phyloP scores from a whole-genome alignment of 345 rosid genomes.

The Abelmoschus esculentus region DNA sequence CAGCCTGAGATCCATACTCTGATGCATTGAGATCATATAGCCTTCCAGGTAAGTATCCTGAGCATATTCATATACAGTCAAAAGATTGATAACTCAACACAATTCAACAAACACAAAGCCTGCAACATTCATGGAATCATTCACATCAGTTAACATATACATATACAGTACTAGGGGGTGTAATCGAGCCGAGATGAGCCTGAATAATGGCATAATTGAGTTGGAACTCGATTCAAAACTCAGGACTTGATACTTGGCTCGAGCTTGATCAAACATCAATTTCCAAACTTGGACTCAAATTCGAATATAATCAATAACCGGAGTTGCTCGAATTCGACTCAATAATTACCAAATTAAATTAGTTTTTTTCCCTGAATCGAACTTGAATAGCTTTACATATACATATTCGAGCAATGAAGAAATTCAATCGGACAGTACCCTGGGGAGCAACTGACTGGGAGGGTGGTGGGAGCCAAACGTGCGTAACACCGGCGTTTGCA shows the following conservation, averaged over 20 bases:
- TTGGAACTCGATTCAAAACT: too few species aligned
- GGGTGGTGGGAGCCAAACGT: conserved; percentile 92
- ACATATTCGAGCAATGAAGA: too few species aligned
- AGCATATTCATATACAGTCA: not conserved
- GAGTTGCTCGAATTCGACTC: too few species aligned
- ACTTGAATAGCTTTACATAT: too few species aligned
- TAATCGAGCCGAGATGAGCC: too few species aligned
- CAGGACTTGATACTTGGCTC: too few species aligned
- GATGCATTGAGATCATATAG: conserved; percentile 68
- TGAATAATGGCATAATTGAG: too few species aligned
- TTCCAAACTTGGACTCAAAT: too few species aligned
- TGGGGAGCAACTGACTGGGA: conserved; percentile 60
- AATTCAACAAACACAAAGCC: not conserved
- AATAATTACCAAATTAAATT: too few species aligned
- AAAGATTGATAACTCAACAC: not conserved
- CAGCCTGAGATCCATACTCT: conserved; percentile 53
- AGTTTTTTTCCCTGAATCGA: too few species aligned
- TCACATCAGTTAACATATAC: not conserved
- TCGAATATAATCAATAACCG: too few species aligned
- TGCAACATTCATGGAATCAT: conserved; percentile 1
- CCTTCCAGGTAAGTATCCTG: conserved; percentile 84
- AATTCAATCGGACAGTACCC: conserved; percentile 27
- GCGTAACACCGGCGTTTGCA: conserved; percentile 60
- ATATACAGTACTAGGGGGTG: not conserved
- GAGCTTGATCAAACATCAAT: too few species aligned